These are phyloP conservation scores for Vanderwaltozyma tropicalis DNA, from an alignment of 805 yeast genomes.

Conservation along the genomic window DNA sequence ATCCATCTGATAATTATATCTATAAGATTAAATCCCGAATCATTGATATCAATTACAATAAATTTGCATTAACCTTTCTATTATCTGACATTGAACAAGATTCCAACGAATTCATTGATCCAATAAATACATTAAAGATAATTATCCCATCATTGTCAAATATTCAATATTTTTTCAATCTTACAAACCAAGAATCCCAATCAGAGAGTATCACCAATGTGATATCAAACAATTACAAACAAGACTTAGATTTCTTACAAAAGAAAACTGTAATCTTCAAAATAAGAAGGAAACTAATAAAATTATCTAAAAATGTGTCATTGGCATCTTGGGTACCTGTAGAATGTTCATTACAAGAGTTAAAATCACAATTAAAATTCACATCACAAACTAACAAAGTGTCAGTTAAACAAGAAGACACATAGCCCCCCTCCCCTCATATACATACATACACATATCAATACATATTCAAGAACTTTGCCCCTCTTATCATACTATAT, in stretches of 20 bases:
- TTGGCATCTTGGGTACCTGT: slow-evolving; percentile 5
- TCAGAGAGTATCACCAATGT: background rate
- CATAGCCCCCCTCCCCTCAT: too few relatives aligned
- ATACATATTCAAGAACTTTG: too few relatives aligned
- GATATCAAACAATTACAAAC: slow-evolving; percentile 1
- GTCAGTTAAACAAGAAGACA: background rate
- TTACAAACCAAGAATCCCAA: background rate
- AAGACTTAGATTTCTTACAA: background rate
- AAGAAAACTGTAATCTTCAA: background rate
- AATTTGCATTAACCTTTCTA: background rate
- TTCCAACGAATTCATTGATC: slow-evolving; percentile 4
- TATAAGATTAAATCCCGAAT: background rate
- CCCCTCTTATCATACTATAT: too few relatives aligned
- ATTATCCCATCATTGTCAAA: background rate
- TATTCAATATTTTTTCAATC: slow-evolving; percentile 1
- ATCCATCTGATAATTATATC: background rate
- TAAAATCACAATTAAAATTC: background rate
- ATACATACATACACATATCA: too few relatives aligned
- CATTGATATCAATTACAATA: background rate
- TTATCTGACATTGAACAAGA: background rate
- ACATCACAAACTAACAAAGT: background rate
- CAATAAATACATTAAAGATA: background rate
- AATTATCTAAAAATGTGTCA: background rate
- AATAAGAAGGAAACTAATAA: background rate
- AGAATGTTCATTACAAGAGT: slow-evolving; percentile 6